Conservation (phyloP, 208 protist species). For the Wallacemonas rigidus region DNA sequence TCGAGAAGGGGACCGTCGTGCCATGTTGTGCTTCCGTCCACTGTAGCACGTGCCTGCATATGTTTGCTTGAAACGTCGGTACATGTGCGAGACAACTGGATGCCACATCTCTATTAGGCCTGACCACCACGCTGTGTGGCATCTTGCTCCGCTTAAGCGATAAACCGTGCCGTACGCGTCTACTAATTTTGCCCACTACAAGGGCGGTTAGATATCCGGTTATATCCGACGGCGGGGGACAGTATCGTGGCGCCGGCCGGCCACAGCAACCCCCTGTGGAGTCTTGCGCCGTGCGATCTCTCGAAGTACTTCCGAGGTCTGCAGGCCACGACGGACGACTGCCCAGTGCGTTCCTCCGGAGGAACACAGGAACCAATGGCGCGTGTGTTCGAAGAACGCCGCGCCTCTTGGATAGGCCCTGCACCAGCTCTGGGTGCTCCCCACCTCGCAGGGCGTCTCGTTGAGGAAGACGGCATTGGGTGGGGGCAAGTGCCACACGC, state of each 20-base stretch:
- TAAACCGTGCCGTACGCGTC: background rate
- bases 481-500: background rate
- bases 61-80: too few relatives aligned
- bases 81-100: too few relatives aligned
- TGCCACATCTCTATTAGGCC: too few relatives aligned
- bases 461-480: background rate
- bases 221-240: background rate
- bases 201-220: too few relatives aligned
- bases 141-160: background rate
- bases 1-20: too few relatives aligned
- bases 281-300: background rate
- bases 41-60: too few relatives aligned
- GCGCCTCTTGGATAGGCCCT: background rate
- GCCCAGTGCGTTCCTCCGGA: slow-evolving; percentile 15
- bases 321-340: slow-evolving; percentile 8
- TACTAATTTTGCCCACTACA: too few relatives aligned
- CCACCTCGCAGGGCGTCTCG: background rate
- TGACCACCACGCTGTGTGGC: background rate
- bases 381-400: background rate
- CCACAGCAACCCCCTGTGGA: background rate
- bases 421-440: background rate
- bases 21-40: too few relatives aligned
- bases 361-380: slow-evolving; percentile 16
- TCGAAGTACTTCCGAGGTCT: background rate
- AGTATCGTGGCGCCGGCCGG: background rate